These are phyloP conservation scores for Fusarium siculi DNA, from an alignment of 2,329 filamentous ascomycete genomes.

Conservation along the genomic window DNA sequence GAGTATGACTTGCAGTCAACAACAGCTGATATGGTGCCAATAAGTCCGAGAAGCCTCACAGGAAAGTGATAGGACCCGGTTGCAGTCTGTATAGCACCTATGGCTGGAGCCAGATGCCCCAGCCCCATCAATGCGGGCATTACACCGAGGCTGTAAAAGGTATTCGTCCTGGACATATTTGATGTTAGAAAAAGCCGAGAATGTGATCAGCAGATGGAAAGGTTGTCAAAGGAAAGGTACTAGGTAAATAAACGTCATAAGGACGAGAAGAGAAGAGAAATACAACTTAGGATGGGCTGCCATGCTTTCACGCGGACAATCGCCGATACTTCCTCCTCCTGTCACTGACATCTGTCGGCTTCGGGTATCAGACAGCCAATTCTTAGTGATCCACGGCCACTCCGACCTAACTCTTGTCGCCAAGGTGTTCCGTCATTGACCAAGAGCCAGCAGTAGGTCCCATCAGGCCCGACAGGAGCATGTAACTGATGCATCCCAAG, in stretches of 20 bases:
- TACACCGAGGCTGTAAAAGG: slow-evolving; percentile 18
- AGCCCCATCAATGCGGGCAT: slow-evolving; percentile 22
- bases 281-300: not conserved
- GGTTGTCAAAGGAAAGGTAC: not conserved
- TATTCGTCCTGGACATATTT: slow-evolving; percentile 10
- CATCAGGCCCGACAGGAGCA: not conserved
- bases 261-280: not conserved
- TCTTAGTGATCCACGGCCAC: not conserved
- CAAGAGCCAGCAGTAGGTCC: not conserved
- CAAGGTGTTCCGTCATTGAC: not conserved
- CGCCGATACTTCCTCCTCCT: too few species aligned
- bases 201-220: not conserved
- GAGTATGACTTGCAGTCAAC: slow-evolving; percentile 7
- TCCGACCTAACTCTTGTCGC: not conserved
- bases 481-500: not conserved
- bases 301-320: not conserved
- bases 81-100: slow-evolving; percentile 13
- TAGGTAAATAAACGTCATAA: not conserved
- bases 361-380: not conserved
- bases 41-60: slow-evolving; percentile 8
- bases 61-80: slow-evolving; percentile 22
- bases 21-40: slow-evolving; percentile 9
- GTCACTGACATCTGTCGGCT: not conserved
- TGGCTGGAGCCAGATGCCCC: slow-evolving; percentile 13
- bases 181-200: not conserved